These are phyloP conservation scores for Annulohypoxylon bovei DNA, from an alignment of 495 filamentous ascomycete species.

Conservation along the genomic window DNA sequence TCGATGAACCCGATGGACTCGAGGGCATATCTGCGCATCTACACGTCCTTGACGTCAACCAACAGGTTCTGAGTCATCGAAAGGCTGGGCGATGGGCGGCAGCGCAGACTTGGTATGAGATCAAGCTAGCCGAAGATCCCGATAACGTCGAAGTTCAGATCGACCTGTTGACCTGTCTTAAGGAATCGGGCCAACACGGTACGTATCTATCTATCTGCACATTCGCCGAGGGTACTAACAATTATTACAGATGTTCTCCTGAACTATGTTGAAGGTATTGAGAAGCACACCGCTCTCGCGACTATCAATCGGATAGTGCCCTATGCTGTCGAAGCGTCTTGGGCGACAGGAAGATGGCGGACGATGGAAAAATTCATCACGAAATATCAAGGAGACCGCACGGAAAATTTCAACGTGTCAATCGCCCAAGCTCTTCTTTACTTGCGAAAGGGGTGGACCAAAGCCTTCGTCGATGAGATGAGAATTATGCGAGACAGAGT, in stretches of 20 bases:
- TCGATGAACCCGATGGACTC: constrained; percentile 97
- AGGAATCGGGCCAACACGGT: constrained; percentile 92
- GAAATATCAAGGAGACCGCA: constrained; percentile 58
- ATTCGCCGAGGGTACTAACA: constrained; percentile 27
- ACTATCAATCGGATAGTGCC: constrained; percentile 71
- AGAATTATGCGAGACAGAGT: constrained; percentile 73
- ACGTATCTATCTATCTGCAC: constrained; percentile 35
- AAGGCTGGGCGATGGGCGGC: constrained; percentile 98
- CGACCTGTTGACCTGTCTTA: constrained; percentile 87
- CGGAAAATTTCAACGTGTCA: constrained; percentile 82
- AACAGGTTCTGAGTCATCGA: constrained; percentile 89
- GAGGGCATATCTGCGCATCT: constrained; percentile 91
- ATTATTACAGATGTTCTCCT: constrained; percentile 74
- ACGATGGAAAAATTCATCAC: constrained; percentile 74
- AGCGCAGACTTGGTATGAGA: constrained; percentile 97
- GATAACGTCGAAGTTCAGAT: constrained; percentile 79
- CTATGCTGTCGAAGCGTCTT: constrained; percentile 88
- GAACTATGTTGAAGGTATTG: constrained; percentile 82
- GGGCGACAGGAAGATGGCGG: constrained; percentile 85
- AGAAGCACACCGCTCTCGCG: constrained; percentile 56
- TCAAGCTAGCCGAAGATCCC: constrained; percentile 81
- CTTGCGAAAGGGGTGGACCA: constrained; percentile 63
- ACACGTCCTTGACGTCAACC: constrained; percentile 82
- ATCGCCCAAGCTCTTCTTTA: constrained; percentile 77
- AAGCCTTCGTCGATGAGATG: constrained; percentile 68